Conservation (phyloP, 1,284 basidiomycete genomes). For the Paramarasmius palmivorus region DNA sequence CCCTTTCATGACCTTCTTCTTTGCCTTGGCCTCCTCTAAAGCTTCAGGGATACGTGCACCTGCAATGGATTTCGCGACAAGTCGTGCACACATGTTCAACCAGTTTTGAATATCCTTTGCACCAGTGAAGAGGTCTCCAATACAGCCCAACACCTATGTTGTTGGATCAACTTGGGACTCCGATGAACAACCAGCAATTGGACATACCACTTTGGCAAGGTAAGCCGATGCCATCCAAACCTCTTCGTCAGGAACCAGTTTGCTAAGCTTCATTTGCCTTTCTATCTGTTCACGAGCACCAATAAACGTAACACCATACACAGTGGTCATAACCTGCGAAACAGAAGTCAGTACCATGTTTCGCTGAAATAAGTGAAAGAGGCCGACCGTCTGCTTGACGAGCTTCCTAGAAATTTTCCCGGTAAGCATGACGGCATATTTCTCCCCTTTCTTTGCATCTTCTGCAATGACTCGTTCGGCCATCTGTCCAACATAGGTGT, state of each 20-base stretch:
- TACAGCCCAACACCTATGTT: conserved; percentile 70
- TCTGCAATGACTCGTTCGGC: conserved; percentile 55
- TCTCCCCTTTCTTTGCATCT: conserved; percentile 49
- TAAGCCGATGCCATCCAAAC: conserved; percentile 82
- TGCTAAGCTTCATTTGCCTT: conserved; percentile 80
- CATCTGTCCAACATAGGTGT: conserved; percentile 89
- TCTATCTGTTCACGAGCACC: conserved; percentile 96
- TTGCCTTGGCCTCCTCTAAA: conserved; percentile 29
- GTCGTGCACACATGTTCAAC: conserved; percentile 81
- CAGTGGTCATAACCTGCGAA: conserved; percentile 93
- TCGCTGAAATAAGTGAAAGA: not conserved
- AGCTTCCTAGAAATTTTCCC: conserved; percentile 92
- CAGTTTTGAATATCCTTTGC: conserved; percentile 92
- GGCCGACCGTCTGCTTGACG: conserved; percentile 93
- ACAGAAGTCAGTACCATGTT: not conserved
- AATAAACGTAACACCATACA: conserved; percentile 96
- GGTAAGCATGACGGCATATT: conserved; percentile 64
- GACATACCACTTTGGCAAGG: conserved; percentile 70
- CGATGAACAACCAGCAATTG: not conserved
- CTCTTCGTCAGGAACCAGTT: conserved; percentile 73
- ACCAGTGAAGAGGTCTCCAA: conserved; percentile 91
- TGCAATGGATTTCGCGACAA: conserved; percentile 90
- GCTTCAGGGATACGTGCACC: conserved; percentile 67
- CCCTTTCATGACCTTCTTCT: conserved; percentile 15
- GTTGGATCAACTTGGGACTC: conserved; percentile 2